Base-by-base conservation (phyloP, 768 basidiomycete genomes). In the Lactarius akahatsu region DNA sequence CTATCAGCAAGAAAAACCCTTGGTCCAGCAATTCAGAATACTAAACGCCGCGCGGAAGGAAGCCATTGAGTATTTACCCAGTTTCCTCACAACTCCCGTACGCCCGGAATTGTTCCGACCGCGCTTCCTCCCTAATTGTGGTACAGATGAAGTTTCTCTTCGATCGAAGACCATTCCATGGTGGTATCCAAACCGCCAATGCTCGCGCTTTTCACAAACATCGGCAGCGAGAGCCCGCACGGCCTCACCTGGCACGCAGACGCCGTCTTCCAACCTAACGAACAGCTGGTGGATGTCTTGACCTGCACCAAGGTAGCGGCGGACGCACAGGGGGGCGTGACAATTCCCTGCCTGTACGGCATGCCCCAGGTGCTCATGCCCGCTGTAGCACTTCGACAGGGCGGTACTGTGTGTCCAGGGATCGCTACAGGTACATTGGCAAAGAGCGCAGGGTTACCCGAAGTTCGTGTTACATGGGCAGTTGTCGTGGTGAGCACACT, bases 121-220 rank as follows among this genome's bases (percentile, higher is more conserved):
- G 40, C 15, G 23, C 28, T 34, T 41, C 30, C 38, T 23, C 18
- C 36, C n/a, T 40, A 52, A 43, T 36, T 23, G 9, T 54, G 10
- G 50, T 34, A 45, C 64, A 86, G 83, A 78, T 82, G 71, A 75
- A 77, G 59, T 83, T 86, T 72, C 73, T 83, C 4, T 78, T 78
- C 81, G 28, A 67, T 78, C 38, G 73, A 79, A 38, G 66, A 76
- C 4, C 76, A 79, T 59, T 75, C 79, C 0, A 73, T 88, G 36
- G 82, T 78, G 1, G 72, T 86, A 41, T 85, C 78, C 45, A 88
- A 88, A 69, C 79, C 80, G 0, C 86, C 87, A 1, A 73, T 88
- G 67, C 79, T 87, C 54, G 75, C 82, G 7, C 80, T 87, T 40
- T 72, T 87, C 67, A 83, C 86, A 4, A 87, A 88, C 74, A 72